These are phyloP conservation scores for Beauveria asiatica DNA, from an alignment of 2,329 filamentous ascomycete genomes.

Conservation along the genomic window DNA sequence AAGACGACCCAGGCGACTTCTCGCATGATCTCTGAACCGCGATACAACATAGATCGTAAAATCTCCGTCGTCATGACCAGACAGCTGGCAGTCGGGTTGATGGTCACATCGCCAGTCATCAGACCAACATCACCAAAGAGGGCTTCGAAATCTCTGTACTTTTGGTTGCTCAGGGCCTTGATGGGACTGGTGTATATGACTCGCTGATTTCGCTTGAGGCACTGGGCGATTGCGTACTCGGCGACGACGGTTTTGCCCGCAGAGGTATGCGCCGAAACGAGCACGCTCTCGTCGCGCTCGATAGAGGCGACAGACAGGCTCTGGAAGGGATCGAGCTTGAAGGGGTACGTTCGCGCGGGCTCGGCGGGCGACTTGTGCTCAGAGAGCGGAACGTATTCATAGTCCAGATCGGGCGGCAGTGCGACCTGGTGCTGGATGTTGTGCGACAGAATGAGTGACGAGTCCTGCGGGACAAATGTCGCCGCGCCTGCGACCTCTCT, in stretches of 20 bases:
- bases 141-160: slow-evolving; percentile 91
- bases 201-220: slow-evolving; percentile 91
- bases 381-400: slow-evolving; percentile 90
- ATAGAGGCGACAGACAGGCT: slow-evolving; percentile 91
- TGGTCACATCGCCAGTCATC: slow-evolving; percentile 98
- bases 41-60: slow-evolving; percentile 95
- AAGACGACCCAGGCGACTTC: slow-evolving; percentile 98
- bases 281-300: slow-evolving; percentile 87
- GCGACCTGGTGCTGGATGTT: slow-evolving; percentile 98
- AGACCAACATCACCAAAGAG: slow-evolving; percentile 95
- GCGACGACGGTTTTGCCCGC: slow-evolving; percentile 97
- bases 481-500: slow-evolving; percentile 77
- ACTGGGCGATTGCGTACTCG: slow-evolving; percentile 96
- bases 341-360: slow-evolving; percentile 76
- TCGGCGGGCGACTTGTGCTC: slow-evolving; percentile 84
- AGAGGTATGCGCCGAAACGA: slow-evolving; percentile 95
- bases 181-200: slow-evolving; percentile 99
- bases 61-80: slow-evolving; percentile 99
- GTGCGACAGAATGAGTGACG: slow-evolving; percentile 78
- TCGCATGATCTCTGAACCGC: slow-evolving; percentile 98
- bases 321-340: slow-evolving; percentile 95
- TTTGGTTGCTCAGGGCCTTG: slow-evolving; percentile 97
- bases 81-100: slow-evolving; percentile 96
- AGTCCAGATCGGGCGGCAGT: slow-evolving; percentile 85
- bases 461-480: slow-evolving; percentile 56